Conservation (phyloP, 1,139 yeast genomes). For the Nadsonia starkeyi-henricii region DNA sequence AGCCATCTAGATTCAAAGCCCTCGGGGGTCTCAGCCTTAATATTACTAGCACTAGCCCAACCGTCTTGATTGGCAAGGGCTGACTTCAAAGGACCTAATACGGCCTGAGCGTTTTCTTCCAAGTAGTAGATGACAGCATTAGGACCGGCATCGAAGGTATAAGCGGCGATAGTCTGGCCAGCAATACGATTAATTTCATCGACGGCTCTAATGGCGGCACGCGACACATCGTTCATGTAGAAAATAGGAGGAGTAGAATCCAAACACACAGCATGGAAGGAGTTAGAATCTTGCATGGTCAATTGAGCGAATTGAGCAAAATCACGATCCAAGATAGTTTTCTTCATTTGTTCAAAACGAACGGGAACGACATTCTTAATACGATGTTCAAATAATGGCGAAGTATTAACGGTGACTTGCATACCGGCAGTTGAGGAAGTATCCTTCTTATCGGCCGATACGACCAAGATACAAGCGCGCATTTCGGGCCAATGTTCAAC, state of each 20-base stretch:
- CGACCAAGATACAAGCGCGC: slow-evolving; percentile 86
- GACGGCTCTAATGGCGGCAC: slow-evolving; percentile 66
- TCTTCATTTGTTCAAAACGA: slow-evolving; percentile 70
- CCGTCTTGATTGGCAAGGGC: slow-evolving; percentile 49
- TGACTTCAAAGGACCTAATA: slow-evolving; percentile 27
- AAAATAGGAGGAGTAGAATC: slow-evolving; percentile 94
- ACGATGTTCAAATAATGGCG: slow-evolving; percentile 72
- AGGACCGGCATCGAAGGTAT: slow-evolving; percentile 98
- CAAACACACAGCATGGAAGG: slow-evolving; percentile 92
- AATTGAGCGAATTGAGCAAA: slow-evolving; percentile 71
- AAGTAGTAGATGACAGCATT: slow-evolving; percentile 90
- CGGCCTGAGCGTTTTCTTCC: slow-evolving; percentile 50
- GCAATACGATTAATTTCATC: slow-evolving; percentile 56
- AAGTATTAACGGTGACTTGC: slow-evolving; percentile 87
- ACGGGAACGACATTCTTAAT: slow-evolving; percentile 68
- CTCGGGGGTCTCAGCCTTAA: slow-evolving; percentile 26
- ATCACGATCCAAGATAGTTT: slow-evolving; percentile 55
- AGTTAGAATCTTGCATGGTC: slow-evolving; percentile 93
- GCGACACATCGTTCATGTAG: slow-evolving; percentile 90
- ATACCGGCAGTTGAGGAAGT: slow-evolving; percentile 91
- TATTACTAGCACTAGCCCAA: slow-evolving; percentile 32
- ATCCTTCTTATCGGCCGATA: slow-evolving; percentile 84
- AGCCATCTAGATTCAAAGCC: slow-evolving; percentile 30
- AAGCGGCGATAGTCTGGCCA: slow-evolving; percentile 69
- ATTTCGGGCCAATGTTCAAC: slow-evolving; percentile 79